Base-by-base conservation (phyloP, 2,329 filamentous ascomycete genomes). In the Xylaria sp. region DNA sequence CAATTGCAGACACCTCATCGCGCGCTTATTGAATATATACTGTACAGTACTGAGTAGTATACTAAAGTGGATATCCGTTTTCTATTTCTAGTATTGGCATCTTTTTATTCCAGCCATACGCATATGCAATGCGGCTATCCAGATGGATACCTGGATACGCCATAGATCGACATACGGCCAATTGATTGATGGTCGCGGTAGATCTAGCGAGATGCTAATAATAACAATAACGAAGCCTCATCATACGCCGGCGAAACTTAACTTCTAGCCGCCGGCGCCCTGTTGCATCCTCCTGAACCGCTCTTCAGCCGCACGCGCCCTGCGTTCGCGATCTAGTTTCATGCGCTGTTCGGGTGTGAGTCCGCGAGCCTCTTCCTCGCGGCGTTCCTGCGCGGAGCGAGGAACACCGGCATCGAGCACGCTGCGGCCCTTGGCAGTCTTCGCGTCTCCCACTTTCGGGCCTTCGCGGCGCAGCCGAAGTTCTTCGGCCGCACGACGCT, bases 291-390 rank as follows among this genome's bases (percentile, higher is more conserved):
- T 86, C 81, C 87, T 90, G 68, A 98, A 86, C 77, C 95, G 89
- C 83, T 95, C 94, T 81, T 98, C 96, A 0, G 94, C 95, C 9
- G 96, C 96, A 75, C 95, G 89, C 3, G 96, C 96, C 77, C 95
- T 91, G 75, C 94, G 86, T 82, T 99, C 96, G 74, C 96, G 86
- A 80, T 98, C 96, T 63, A 98, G 80, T 78, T 88, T 89, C 87
- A 90, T 88, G 78, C 90, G 89, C 88, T 96, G 94, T 82, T 98
- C 95, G 0, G 93, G 90, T 51, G 93, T 97, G 83, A 98, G 84
- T 0, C 95, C 94, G 71, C 93, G 89, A 58, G 88, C 87, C 80
- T 98, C 94, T 77, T 97, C 94, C 77, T 95, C 92, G 71, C 94
- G 87, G 77, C 88, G 89, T 79, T 98, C 93, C 75, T 94, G 89